Base-by-base conservation (phyloP, 306 rosid genomes). In the Trifolium fragiferum region DNA sequence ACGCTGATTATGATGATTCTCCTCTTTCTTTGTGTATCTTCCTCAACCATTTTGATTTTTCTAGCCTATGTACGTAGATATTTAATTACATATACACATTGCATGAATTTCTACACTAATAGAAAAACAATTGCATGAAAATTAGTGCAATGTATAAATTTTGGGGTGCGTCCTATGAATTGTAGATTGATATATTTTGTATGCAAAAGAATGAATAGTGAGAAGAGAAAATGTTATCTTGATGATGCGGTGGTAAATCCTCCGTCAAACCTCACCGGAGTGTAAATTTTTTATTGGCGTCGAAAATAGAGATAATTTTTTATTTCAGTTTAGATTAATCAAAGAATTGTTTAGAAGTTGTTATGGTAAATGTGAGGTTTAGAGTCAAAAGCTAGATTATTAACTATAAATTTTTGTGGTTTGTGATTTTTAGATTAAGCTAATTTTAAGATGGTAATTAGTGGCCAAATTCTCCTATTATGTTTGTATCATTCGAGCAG, bases 241-340 rank as follows among this genome's bases (percentile, higher is more conserved):
- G 63, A 7, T 68, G 41, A 58, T 81, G 78, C 40, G 58, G 63
- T 25, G 63, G 70, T 41, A 44, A 44, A 74, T 53, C 82, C 82
- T 79, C 83, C 75, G 49, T 83, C 70, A 73, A 72, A 84, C 74
- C 83, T 79, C 65, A 69, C 27, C 19, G 16, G 74, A 76, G 66
- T 47, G 59, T 66, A 62, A 14, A 41, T 38, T 51, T 76, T 33
- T 54, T 68, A 47, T 18, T 58, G 50, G 15, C 4, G 19, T 32
- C 25, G 33, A 75, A n/a, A 55, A 49, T 44, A 38, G 37, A 50
- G 67, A 7, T 46, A 30, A 30, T 30, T 25, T 58, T 30, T 25
- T 58, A 11, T 9, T 61, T 77, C 72, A 41, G 8, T 18, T 30
- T 20, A 9, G n/a, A 41, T 43, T 16, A 13, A 77, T 55, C 38